Percentiles rank a stretch among this genome's conserved stretches.
Conservation (phyloP, 495 filamentous ascomycete genomes). For the Xylaria venustula region DNA sequence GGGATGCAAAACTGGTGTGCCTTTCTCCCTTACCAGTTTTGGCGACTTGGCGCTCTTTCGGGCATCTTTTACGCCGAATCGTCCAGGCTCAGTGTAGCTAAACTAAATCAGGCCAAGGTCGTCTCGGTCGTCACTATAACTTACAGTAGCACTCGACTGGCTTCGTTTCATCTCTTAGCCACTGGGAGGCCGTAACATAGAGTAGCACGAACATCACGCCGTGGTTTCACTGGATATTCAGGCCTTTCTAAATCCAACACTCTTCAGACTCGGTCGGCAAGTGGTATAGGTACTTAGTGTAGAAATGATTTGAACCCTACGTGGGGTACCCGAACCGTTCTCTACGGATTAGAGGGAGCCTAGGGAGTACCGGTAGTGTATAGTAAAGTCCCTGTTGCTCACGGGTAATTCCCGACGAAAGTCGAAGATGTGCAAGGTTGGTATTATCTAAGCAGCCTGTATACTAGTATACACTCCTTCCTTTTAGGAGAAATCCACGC, state of each 20-base stretch:
- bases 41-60: not conserved
- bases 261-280: not conserved
- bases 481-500: conserved; percentile 20
- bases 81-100: no score
- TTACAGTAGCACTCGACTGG: no score
- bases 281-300: no score
- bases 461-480: not conserved
- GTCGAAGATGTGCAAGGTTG: no score
- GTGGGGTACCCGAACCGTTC: no score
- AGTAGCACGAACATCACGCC: not conserved
- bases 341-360: no score
- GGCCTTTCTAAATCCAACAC: not conserved
- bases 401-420: no score
- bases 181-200: not conserved
- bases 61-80: not conserved
- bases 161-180: conserved; percentile 5
- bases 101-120: no score
- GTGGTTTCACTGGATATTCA: conserved; percentile 1
- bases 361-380: no score
- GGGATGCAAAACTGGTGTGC: not conserved
- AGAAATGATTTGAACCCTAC: no score
- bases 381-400: no score
- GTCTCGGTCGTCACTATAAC: no score
- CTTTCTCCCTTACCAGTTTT: not conserved
- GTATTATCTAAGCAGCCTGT: not conserved